Base-by-base conservation (phyloP, 2,329 filamentous ascomycete species). In the Fusarium sarcochroum region DNA sequence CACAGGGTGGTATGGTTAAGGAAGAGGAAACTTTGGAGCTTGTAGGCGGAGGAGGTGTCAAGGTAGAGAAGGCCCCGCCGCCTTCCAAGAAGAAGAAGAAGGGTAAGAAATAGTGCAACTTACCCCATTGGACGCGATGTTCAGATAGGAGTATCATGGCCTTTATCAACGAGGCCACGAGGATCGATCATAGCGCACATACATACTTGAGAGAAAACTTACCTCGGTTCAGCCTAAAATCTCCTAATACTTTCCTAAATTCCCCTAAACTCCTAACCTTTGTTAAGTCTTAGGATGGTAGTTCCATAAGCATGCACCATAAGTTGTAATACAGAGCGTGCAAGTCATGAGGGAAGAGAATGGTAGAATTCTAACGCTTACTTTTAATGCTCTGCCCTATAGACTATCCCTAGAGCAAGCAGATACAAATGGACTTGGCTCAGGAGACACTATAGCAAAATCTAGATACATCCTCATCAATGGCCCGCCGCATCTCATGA, bases 1-100 rank as follows among this genome's bases (percentile, higher is more conserved):
- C 93, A 10, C 96, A 98, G 78, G 96, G 96, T 63, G 95, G 94
- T 48, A 82, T 91, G 14, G 92, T 93, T 21, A 90, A 86, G 73
- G 93, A 94, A 67, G 91, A 92, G 77, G 89, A 86, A 84, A 91
- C 83, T 59, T 82, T 89, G 69, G 89, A 88, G 68, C 80, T 91
- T 14, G 88, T 88, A 4, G 88, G 89, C 27, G 89, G 89, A 6
- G 88, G 87, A 2, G 88, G 88, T 15, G 87, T 90, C 59, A 90
- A 87, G 78, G 87, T 90, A 38, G 88, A 91, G 76, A 90, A 88
- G 79, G 84, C 87, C 17, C 77, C 80, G 5, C 73, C 76, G 8
- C 72, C 76, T 25, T 71, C 84, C 55, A 85, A 83, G 77, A 86
- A 85, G 79, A 85, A 84, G 76, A 83, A 80, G 77, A 82, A 82